Base-by-base conservation (phyloP, 2,329 filamentous ascomycete species). In the Aspergillus clavatus region DNA sequence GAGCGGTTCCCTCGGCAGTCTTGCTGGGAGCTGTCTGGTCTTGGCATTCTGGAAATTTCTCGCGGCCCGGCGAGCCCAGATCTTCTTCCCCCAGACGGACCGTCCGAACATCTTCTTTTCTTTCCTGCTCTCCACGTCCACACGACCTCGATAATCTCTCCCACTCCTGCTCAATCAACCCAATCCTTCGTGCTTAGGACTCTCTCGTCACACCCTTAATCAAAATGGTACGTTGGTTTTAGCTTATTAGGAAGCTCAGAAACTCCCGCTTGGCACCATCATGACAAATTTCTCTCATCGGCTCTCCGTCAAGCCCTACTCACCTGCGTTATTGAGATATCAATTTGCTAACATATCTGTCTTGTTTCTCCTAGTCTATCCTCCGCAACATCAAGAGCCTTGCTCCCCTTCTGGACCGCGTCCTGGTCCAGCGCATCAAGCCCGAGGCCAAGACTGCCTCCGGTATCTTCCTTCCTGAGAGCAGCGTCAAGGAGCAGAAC, bases 401-500 rank as follows among this genome's bases (percentile, higher is more conserved):
- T 63, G 87, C 85, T 49, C 93, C 93, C 53, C 90, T 98, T 59
- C 84, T 98, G 73, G 93, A 98, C 83, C 91, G 93, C 63, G 89
- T 98, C 61, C 86, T 98, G 55, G 89, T 98, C 60, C 93, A 98
- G 83, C 89, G 93, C 74, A 76, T 96, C 76, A 97, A 97, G 79
- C 87, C 91, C 65, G 91, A 97, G 76, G 73, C 89, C 68, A 96
- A 96, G 81, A 98, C 93, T 40, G 89, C 93, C 61, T 84, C 84
- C 65, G 93, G 93, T 65, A 95, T 98, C 80, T 96, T 94, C 80
- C 87, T 98, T 56, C 93, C 93, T 60, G 93, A 98, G 78, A 90
- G 85, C 52, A 87, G 86, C 65, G 89, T 97, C 67, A 95, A 98
- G 82, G 93, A 98, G 73, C 82, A 97, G 69, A 97, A 96, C 75